A percentile compares a stretch with the other conserved stretches of the same genome.
Evolutionary conservation across 768 basidiomycete species (phyloP).

Genomic region (Pleurotus citrinopileatus): DNA sequence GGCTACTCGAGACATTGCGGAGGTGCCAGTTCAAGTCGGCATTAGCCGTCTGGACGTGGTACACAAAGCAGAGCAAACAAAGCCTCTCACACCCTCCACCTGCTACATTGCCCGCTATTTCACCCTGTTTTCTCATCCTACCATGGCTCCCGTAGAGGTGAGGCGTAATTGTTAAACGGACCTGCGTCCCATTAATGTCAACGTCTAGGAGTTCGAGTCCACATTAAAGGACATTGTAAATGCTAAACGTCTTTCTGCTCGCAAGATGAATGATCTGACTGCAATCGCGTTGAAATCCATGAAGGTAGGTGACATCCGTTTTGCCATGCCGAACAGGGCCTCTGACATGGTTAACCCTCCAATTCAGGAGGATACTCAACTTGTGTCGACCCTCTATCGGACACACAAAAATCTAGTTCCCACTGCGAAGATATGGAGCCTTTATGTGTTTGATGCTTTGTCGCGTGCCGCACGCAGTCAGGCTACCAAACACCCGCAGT

Average conservation of each 20-base stretch:
- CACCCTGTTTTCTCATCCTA: slow-evolving; percentile 14
- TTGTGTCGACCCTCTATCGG: slow-evolving; percentile 87
- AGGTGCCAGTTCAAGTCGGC: slow-evolving; percentile 21
- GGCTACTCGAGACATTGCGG: slow-evolving; percentile 57
- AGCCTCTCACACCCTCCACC: slow-evolving; percentile 13
- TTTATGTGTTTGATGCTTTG: slow-evolving; percentile 94
- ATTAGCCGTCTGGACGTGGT: slow-evolving; percentile 5
- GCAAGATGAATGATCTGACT: slow-evolving; percentile 78
- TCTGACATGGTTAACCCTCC: no score
- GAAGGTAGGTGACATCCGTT: slow-evolving; percentile 48
- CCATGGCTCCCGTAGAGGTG: slow-evolving; percentile 44
- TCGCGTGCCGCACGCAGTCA: slow-evolving; percentile 76
- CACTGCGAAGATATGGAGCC: slow-evolving; percentile 74
- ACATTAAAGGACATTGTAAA: slow-evolving; percentile 79
- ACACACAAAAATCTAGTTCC: slow-evolving; percentile 78
- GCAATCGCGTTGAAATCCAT: slow-evolving; percentile 76
- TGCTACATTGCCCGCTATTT: slow-evolving; percentile 8
- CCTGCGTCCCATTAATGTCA: slow-evolving; percentile 10
- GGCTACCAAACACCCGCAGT: slow-evolving; percentile 60
- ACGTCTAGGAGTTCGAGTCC: slow-evolving; percentile 71
- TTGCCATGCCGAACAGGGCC: not conserved
- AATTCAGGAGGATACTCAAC: slow-evolving; percentile 73
- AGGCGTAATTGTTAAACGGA: slow-evolving; percentile 11
- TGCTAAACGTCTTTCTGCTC: slow-evolving; percentile 81
- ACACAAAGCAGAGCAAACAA: slow-evolving; percentile 19